These are phyloP conservation scores for Fragilariopsis cylindrus DNA, from an alignment of 108 stramenopile genomes.

Conservation along the genomic window DNA sequence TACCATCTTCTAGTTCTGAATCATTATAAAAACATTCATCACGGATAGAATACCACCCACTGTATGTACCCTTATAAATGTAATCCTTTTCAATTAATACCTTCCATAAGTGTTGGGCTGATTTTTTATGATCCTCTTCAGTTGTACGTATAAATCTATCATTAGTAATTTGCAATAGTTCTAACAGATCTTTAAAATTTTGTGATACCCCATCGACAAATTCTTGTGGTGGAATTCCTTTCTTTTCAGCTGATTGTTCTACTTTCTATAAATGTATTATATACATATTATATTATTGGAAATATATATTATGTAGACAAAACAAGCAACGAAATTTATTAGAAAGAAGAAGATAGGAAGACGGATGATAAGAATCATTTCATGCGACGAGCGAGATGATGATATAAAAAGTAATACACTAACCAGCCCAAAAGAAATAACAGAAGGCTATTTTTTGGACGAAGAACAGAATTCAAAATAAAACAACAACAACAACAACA, in stretches of 20 bases:
- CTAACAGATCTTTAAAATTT: conserved; percentile 83
- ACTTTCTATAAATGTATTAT: conserved; percentile 69
- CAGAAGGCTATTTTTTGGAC: no score
- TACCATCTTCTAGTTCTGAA: conserved; percentile 91
- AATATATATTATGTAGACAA: no score
- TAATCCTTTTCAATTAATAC: conserved; percentile 72
- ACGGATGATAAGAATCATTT: no score
- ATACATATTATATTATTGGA: no score
- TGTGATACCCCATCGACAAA: conserved; percentile 84
- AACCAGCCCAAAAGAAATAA: no score
- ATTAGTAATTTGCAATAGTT: conserved; percentile 75
- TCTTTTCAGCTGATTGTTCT: conserved; percentile 77
- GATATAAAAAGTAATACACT: no score
- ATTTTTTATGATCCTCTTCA: conserved; percentile 73
- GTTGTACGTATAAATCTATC: conserved; percentile 96
- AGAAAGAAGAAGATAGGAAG: no score
- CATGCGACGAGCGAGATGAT: no score
- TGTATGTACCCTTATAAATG: conserved; percentile 93
- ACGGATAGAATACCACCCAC: conserved; percentile 97
- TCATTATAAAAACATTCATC: conserved; percentile 98
- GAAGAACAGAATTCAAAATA: no score
- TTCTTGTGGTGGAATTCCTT: conserved; percentile 71
- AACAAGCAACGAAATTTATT: no score
- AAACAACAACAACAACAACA: no score
- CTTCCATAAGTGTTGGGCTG: conserved; percentile 88